Evolutionary conservation across 2,329 filamentous ascomycete genomes (phyloP).

Genomic region (Tolypocladium nubicola): DNA sequence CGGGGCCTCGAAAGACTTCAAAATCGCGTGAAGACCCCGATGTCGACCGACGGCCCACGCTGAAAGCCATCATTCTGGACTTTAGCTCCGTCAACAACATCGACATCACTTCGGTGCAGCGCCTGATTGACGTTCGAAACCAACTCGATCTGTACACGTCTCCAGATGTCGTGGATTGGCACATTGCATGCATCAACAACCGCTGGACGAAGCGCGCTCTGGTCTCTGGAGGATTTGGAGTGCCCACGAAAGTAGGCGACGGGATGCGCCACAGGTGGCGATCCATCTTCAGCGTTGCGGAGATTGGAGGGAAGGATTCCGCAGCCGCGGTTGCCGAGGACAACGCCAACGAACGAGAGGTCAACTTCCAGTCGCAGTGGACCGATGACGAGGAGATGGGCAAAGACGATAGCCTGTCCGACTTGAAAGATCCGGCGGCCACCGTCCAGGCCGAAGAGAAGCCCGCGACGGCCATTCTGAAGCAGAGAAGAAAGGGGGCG

Average conservation of each 20-base stretch:
- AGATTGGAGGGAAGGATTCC: constrained; percentile 63
- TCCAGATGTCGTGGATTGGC: constrained; percentile 83
- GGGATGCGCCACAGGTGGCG: constrained; percentile 64
- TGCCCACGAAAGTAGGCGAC: constrained; percentile 44
- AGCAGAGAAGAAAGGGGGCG: constrained; percentile 39
- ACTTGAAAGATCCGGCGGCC: neutral
- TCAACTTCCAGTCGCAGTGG: constrained; percentile 3
- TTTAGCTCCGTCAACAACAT: constrained; percentile 91
- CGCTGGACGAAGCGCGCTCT: constrained; percentile 85
- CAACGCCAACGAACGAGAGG: constrained; percentile 39
- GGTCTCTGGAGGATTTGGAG: constrained; percentile 79
- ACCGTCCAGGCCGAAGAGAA: constrained; percentile 23
- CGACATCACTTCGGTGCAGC: constrained; percentile 85
- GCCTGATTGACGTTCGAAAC: constrained; percentile 87
- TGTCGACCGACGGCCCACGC: constrained; percentile 45
- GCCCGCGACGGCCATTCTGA: constrained; percentile 13
- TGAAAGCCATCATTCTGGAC: constrained; percentile 87
- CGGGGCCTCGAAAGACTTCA: constrained; percentile 50
- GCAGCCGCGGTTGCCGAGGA: constrained; percentile 60
- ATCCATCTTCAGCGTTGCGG: constrained; percentile 89
- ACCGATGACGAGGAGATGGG: constrained; percentile 26
- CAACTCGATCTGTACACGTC: constrained; percentile 79
- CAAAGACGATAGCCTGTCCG: constrained; percentile 10
- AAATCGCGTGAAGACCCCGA: constrained; percentile 22
- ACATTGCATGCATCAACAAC: constrained; percentile 89